These are phyloP conservation scores for Lodderomyces parapsilosis DNA, from an alignment of 1,139 yeast genomes.

Conservation along the genomic window DNA sequence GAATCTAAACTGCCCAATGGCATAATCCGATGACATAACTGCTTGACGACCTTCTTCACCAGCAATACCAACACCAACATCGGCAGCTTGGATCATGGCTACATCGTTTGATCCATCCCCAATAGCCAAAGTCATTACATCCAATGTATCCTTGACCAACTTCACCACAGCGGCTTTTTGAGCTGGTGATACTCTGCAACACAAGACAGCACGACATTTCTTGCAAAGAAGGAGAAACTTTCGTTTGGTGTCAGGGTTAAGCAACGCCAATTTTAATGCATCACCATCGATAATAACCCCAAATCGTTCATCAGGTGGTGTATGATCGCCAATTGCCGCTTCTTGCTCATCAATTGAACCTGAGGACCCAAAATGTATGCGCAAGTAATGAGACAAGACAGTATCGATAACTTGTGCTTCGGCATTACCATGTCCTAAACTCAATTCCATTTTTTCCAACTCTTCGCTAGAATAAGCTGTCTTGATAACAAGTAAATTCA, in stretches of 20 bases:
- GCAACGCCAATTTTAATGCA: conserved; percentile 73
- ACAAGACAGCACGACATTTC: conserved; percentile 89
- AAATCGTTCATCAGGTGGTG: conserved; percentile 71
- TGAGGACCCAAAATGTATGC: conserved; percentile 58
- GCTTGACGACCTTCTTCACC: conserved; percentile 99
- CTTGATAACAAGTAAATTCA: conserved; percentile 45
- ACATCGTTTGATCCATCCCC: conserved; percentile 99
- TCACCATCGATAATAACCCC: conserved; percentile 94
- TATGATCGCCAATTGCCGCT: conserved; percentile 66
- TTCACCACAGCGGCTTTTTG: conserved; percentile 96
- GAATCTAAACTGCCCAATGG: conserved; percentile 90
- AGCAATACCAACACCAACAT: conserved; percentile 96
- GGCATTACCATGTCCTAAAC: conserved; percentile 27
- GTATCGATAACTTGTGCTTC: conserved; percentile 44
- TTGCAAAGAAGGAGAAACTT: conserved; percentile 85
- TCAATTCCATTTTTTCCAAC: conserved; percentile 27
- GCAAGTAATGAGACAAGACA: conserved; percentile 59
- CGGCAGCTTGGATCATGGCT: conserved; percentile 98
- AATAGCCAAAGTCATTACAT: conserved; percentile 80
- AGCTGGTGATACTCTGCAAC: conserved; percentile 97
- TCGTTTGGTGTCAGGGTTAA: conserved; percentile 51
- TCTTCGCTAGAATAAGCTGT: conserved; percentile 31
- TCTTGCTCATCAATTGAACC: conserved; percentile 62
- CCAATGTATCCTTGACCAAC: conserved; percentile 78
- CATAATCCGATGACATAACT: conserved; percentile 96